phyloP scores from a whole-genome alignment of 306 rosid species.

The Cyamopsis tetragonoloba region DNA sequence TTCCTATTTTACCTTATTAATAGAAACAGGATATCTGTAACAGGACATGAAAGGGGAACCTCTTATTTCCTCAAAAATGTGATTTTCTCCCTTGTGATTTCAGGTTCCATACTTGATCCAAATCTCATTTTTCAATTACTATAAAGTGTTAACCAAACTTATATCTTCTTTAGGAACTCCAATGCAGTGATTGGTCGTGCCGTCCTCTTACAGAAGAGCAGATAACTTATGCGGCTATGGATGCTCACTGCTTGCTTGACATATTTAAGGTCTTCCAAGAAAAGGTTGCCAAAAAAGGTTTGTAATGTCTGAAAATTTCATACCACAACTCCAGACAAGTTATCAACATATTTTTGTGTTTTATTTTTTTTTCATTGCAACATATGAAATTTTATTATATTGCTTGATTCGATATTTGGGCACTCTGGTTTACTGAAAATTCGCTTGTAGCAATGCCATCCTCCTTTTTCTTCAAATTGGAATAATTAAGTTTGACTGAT shows the following conservation, averaged over 20 bases:
- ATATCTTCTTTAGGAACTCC: slow-evolving; percentile 78
- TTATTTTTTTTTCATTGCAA: slow-evolving; percentile 2
- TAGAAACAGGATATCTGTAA: slow-evolving; percentile 16
- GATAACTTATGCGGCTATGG: slow-evolving; percentile 80
- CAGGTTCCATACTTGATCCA: slow-evolving; percentile 18
- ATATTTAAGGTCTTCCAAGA: slow-evolving; percentile 63
- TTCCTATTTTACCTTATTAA: not conserved
- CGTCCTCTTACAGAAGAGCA: slow-evolving; percentile 96
- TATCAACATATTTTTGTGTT: not conserved
- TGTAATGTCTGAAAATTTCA: slow-evolving; percentile 25
- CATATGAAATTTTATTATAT: not conserved
- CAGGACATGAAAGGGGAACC: slow-evolving; percentile 6
- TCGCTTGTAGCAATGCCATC: not conserved
- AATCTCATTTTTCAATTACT: slow-evolving; percentile 23
- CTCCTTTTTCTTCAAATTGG: slow-evolving; percentile 1
- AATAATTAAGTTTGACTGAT: not conserved
- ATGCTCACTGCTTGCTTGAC: slow-evolving; percentile 91
- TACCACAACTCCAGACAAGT: slow-evolving; percentile 4
- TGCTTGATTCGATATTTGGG: slow-evolving; percentile 1
- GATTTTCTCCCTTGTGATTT: slow-evolving; percentile 20
- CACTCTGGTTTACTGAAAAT: slow-evolving; percentile 1
- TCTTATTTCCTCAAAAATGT: not conserved
- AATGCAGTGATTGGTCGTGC: slow-evolving; percentile 97
- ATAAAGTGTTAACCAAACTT: slow-evolving; percentile 35
- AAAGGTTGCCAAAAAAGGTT: slow-evolving; percentile 70